Base-by-base conservation (phyloP, 2,329 filamentous ascomycete genomes). In the Fusarium dimerum region DNA sequence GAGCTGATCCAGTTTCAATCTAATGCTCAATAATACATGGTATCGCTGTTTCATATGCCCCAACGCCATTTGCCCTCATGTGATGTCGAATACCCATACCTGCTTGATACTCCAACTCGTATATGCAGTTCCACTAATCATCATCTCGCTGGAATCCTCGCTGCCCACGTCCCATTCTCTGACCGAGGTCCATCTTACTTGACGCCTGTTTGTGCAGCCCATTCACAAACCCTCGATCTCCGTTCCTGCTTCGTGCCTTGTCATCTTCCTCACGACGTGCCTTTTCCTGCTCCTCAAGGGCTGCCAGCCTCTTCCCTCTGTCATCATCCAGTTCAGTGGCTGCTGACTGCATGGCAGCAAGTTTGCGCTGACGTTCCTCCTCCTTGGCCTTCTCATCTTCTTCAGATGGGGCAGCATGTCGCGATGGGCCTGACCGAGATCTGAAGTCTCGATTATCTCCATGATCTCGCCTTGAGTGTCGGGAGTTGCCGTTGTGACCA, bases 331-430 rank as follows among this genome's bases (percentile, higher is more conserved):
- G 76, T 11, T 87, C 83, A 1, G 78, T 79, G 5, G 88, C 88
- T 29, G 85, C 86, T 16, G 81, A 80, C 68, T 89, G 87, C 88
- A 92, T 91, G 9, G 84, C 86, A 15, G 85, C 87, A 16, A 91
- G 72, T 67, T 85, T 89, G 20, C 81, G 79, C 12, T 85, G 84
- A n/a, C 79, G 78, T 56, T 88, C 85, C 18, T 83, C 80, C 17
- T 80, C 80, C 7, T 68, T 70, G 5, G 72, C 70, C 15, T 61
- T 55, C 9, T 63, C 63, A 11, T 64, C 66, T 30, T 48, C 56
- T 32, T 52, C 48, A 12, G 51, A 38, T 3, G 54, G 55, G 29
- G 48, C 57, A 20, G 57, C 48, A 6, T 62, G 50, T 18, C 56
- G 20, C 64, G 56, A 18, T 65, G 57, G 32, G 56, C 66, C 51